phyloP scores from a whole-genome alignment of 352 stramenopile genomes.

The Phytophthora brassicae region DNA sequence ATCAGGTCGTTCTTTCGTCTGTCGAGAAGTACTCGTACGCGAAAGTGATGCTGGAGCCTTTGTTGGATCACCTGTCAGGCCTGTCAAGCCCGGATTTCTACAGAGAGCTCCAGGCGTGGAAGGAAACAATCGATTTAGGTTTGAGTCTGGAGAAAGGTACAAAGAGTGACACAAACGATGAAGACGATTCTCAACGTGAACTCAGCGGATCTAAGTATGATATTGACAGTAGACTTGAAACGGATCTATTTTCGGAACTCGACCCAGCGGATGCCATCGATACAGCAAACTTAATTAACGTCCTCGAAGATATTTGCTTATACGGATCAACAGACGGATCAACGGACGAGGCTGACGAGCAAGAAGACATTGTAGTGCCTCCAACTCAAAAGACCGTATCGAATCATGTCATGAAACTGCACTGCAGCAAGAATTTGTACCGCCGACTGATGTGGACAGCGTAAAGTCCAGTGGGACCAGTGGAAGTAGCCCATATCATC shows the following conservation, averaged over 20 bases:
- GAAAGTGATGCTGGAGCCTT: conserved; percentile 3
- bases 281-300: neutral
- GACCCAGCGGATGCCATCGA: neutral
- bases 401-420: neutral
- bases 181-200: neutral
- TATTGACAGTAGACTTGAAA: neutral
- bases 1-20: conserved; percentile 1
- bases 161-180: neutral
- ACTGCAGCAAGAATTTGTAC: neutral
- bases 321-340: neutral
- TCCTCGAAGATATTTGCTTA: neutral
- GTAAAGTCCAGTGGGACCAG: too few relatives aligned
- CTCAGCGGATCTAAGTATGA: neutral
- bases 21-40: conserved; percentile 9
- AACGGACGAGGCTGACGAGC: neutral
- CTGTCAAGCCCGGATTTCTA: neutral
- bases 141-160: neutral
- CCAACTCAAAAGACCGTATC: neutral
- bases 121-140: neutral
- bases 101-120: neutral
- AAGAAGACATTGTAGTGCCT: neutral
- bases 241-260: neutral
- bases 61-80: neutral
- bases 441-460: too few relatives aligned
- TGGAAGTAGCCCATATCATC: neutral